Evolutionary conservation across 2,329 filamentous ascomycete species (phyloP).

Genomic region (Aspergillus sp.): DNA sequence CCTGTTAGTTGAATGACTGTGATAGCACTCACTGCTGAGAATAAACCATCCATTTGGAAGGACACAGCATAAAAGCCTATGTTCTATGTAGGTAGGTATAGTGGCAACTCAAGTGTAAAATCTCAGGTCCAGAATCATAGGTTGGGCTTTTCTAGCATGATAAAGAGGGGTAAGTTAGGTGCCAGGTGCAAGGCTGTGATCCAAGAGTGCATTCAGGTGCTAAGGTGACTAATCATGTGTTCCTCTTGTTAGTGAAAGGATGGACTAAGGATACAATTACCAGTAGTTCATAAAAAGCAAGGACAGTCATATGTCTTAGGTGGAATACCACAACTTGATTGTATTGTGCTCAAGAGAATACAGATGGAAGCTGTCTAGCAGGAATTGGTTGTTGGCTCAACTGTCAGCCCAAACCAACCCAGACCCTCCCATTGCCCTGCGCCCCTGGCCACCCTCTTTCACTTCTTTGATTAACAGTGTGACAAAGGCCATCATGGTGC

Average conservation of each 20-base stretch:
- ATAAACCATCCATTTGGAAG: conserved; percentile 6
- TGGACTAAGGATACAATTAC: not conserved
- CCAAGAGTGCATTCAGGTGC: too few species aligned
- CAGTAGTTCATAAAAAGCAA: conserved; percentile 1
- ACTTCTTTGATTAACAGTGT: not conserved
- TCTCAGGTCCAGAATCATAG: too few species aligned
- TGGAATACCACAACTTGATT: not conserved
- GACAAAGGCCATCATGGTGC: not conserved
- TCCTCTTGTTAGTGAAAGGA: not conserved
- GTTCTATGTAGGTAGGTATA: conserved; percentile 2
- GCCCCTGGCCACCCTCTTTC: conserved; percentile 1
- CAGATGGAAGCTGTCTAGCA: not conserved
- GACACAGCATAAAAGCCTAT: conserved; percentile 4
- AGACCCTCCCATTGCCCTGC: conserved; percentile 3
- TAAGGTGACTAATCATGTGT: conserved; percentile 3
- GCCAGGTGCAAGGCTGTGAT: too few species aligned
- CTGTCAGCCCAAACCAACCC: conserved; percentile 10
- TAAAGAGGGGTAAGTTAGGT: too few species aligned
- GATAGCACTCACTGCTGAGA: conserved; percentile 15
- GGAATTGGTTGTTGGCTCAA: conserved; percentile 1
- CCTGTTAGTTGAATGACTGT: conserved; percentile 16
- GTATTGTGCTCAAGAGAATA: not conserved
- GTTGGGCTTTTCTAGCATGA: too few species aligned
- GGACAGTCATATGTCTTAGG: not conserved
- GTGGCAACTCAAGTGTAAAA: too few species aligned